Conservation (phyloP, 169 alveolate species). For the Plasmodium inui region DNA sequence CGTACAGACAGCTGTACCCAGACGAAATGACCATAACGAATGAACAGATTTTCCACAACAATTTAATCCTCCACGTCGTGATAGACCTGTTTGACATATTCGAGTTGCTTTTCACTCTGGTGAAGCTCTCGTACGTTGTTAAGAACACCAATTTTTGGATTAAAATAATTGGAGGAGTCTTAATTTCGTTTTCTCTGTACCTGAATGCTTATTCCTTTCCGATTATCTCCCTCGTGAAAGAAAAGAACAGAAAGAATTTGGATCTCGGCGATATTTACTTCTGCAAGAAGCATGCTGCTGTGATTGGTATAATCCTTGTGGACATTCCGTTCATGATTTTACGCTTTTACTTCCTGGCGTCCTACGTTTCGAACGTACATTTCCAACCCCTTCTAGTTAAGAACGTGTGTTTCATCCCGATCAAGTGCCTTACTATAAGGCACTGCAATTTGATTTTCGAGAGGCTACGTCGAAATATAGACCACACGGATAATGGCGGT, state of each 20-base stretch:
- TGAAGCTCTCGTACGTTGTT: conserved; percentile 34
- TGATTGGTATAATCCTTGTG: conserved; percentile 37
- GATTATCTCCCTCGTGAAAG: conserved; percentile 40
- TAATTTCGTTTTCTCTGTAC: conserved; percentile 54
- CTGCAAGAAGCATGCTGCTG: conserved; percentile 69
- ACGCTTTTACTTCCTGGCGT: conserved; percentile 39
- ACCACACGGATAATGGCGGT: conserved; percentile 6
- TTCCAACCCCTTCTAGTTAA: conserved; percentile 64
- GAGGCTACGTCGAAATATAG: conserved; percentile 20
- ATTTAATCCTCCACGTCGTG: conserved; percentile 82
- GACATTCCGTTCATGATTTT: conserved; percentile 63
- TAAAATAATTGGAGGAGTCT: conserved; percentile 60
- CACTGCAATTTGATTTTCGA: conserved; percentile 43
- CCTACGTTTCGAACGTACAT: conserved; percentile 31
- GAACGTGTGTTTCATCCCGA: conserved; percentile 57
- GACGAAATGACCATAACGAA: conserved; percentile 78
- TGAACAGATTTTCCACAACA: conserved; percentile 82
- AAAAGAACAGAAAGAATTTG: conserved; percentile 59
- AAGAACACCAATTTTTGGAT: conserved; percentile 62
- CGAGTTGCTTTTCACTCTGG: conserved; percentile 67
- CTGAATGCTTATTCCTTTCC: conserved; percentile 67
- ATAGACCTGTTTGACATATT: conserved; percentile 82
- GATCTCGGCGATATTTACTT: conserved; percentile 60
- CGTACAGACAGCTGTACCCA: conserved; percentile 64
- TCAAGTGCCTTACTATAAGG: conserved; percentile 38